Percentiles rank a stretch among this genome's conserved stretches.
Evolutionary conservation across 2,329 filamentous ascomycete species (phyloP).

Genomic region (Colletotrichum incanum): DNA sequence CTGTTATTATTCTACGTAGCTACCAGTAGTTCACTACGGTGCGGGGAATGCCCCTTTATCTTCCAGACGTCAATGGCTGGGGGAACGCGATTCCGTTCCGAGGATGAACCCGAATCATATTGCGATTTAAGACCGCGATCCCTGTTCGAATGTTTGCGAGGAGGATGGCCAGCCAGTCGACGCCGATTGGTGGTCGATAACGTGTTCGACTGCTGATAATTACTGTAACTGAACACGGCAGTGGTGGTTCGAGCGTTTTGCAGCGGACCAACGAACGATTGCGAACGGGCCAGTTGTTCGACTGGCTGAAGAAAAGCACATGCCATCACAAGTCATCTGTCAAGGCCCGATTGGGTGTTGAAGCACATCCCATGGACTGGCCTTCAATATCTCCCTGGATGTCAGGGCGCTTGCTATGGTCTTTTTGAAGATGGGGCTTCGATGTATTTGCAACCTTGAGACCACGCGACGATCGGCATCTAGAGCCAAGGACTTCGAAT

Average conservation of each 20-base stretch:
- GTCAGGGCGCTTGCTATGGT: no score
- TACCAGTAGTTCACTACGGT: conserved; percentile 1
- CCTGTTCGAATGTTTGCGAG: not conserved
- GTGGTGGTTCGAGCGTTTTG: not conserved
- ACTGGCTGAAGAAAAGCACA: not conserved
- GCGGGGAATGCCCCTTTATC: conserved; percentile 18
- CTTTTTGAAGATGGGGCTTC: not conserved
- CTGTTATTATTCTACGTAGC: no score
- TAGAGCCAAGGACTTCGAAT: no score
- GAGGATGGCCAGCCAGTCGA: not conserved
- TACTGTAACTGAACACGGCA: not conserved
- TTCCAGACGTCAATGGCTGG: not conserved
- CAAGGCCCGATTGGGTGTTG: no score
- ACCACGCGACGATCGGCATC: no score
- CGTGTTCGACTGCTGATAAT: not conserved
- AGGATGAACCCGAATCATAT: not conserved
- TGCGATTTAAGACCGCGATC: not conserved
- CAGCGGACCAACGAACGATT: not conserved
- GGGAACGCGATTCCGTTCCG: not conserved
- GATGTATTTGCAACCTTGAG: no score
- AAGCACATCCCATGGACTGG: no score
- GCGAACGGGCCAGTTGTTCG: no score
- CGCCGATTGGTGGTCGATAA: not conserved
- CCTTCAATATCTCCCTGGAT: no score
- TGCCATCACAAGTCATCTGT: no score